phyloP scores from a whole-genome alignment of 2,329 filamentous ascomycete genomes.

The Diaporthe longicolla region DNA sequence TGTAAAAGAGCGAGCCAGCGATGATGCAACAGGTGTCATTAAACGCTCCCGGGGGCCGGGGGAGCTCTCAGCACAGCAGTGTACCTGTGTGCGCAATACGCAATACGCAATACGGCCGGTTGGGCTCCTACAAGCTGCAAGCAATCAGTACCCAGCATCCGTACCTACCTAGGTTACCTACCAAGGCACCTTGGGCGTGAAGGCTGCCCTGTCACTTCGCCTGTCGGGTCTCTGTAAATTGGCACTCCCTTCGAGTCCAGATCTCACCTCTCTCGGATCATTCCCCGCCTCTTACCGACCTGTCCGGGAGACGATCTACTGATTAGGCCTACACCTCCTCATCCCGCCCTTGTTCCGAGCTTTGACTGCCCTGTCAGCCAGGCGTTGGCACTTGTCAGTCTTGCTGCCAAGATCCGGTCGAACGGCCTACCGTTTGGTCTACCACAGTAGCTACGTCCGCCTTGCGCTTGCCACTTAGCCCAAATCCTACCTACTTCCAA shows the following conservation, averaged over 20 bases:
- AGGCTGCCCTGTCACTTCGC: slow-evolving; percentile 15
- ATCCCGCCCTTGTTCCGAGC: slow-evolving; percentile 26
- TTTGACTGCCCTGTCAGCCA: slow-evolving; percentile 8
- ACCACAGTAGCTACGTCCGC: slow-evolving; percentile 34
- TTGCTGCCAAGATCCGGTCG: slow-evolving; percentile 18
- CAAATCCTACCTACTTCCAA: slow-evolving; percentile 29
- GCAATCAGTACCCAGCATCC: not conserved
- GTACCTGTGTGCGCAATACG: not conserved
- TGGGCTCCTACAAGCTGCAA: slow-evolving; percentile 13
- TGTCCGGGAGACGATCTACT: slow-evolving; percentile 17
- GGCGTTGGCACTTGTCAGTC: slow-evolving; percentile 24
- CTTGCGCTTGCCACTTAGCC: slow-evolving; percentile 29
- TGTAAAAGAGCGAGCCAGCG: not conserved
- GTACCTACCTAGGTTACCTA: too few relatives aligned
- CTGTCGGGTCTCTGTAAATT: slow-evolving; percentile 7
- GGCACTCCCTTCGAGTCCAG: slow-evolving; percentile 30
- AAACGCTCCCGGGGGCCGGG: slow-evolving; percentile 30
- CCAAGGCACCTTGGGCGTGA: not conserved
- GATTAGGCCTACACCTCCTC: slow-evolving; percentile 16
- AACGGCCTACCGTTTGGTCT: slow-evolving; percentile 23
- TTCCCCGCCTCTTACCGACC: slow-evolving; percentile 33
- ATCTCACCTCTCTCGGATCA: slow-evolving; percentile 17
- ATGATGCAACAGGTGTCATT: slow-evolving; percentile 38
- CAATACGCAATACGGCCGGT: not conserved
- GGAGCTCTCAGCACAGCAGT: not conserved